Percentiles rank a stretch among this genome's conserved stretches.
Conservation (phyloP, 768 basidiomycete genomes). For the Termitomyces sp. region DNA sequence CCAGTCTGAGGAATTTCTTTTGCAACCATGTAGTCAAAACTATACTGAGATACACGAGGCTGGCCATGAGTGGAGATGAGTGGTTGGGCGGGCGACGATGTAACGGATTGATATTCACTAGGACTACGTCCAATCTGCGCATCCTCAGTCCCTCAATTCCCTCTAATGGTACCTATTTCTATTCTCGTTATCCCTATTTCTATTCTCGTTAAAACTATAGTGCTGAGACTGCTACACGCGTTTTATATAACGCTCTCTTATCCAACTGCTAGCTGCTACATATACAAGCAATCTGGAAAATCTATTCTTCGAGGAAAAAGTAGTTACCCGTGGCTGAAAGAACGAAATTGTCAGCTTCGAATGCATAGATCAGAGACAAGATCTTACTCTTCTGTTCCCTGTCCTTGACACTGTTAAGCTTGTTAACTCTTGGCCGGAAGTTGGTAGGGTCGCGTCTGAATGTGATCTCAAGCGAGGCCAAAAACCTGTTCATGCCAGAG, state of each 20-base stretch:
- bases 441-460: conserved; percentile 98
- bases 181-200: no score
- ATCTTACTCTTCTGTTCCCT: conserved; percentile 76
- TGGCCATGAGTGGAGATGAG: no score
- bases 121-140: no score
- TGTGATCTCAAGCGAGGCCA: conserved; percentile 93
- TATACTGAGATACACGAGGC: neutral
- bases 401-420: conserved; percentile 80
- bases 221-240: neutral
- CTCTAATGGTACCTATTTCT: no score
- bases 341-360: neutral
- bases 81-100: neutral
- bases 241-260: neutral
- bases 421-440: conserved; percentile 86
- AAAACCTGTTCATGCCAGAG: conserved; percentile 97
- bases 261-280: neutral
- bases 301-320: conserved; percentile 86
- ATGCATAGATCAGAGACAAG: neutral
- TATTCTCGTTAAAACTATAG: neutral
- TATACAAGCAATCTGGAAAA: neutral
- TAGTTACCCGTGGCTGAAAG: conserved; percentile 72
- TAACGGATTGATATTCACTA: neutral
- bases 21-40: neutral
- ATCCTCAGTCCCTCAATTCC: neutral
- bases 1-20: neutral